Percentiles rank a stretch among this genome's conserved stretches.
Conservation (phyloP, 2,329 filamentous ascomycete species). For the Phyllachora maydis region DNA sequence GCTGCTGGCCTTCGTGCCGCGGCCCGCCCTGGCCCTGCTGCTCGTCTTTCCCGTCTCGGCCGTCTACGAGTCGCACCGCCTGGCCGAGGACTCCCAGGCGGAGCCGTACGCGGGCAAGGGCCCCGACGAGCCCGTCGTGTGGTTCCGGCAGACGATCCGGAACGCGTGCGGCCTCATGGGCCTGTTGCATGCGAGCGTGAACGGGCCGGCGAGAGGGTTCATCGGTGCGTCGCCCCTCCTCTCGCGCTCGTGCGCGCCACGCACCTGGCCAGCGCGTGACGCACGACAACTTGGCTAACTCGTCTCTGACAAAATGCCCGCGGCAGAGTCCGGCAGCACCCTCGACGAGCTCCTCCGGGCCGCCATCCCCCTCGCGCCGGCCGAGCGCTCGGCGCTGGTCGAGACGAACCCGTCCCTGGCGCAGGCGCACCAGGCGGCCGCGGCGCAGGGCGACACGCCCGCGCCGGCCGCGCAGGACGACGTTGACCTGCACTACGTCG, state of each 20-base stretch:
- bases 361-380: constrained; percentile 49
- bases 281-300: background rate
- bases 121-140: constrained; percentile 54
- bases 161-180: constrained; percentile 90
- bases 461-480: constrained; percentile 62
- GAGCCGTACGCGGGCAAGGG: constrained; percentile 49
- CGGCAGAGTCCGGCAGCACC: constrained; percentile 27
- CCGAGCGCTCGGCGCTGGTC: constrained; percentile 45
- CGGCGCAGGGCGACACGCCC: constrained; percentile 53
- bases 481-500: constrained; percentile 90
- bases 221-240: too few relatives aligned
- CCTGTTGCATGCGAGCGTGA: constrained; percentile 61
- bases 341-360: constrained; percentile 44
- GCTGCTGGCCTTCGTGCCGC: constrained; percentile 69
- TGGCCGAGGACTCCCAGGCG: constrained; percentile 44
- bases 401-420: constrained; percentile 62
- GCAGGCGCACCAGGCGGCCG: constrained; percentile 57
- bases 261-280: background rate
- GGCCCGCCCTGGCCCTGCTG: constrained; percentile 71
- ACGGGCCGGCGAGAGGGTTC: constrained; percentile 46
- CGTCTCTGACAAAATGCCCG: too few relatives aligned
- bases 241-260: constrained; percentile 4
- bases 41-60: constrained; percentile 77
- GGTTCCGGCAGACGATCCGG: constrained; percentile 89
- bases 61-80: constrained; percentile 58